Conservation (phyloP, 2,329 filamentous ascomycete genomes). For the Aspergillus aculeatus region DNA sequence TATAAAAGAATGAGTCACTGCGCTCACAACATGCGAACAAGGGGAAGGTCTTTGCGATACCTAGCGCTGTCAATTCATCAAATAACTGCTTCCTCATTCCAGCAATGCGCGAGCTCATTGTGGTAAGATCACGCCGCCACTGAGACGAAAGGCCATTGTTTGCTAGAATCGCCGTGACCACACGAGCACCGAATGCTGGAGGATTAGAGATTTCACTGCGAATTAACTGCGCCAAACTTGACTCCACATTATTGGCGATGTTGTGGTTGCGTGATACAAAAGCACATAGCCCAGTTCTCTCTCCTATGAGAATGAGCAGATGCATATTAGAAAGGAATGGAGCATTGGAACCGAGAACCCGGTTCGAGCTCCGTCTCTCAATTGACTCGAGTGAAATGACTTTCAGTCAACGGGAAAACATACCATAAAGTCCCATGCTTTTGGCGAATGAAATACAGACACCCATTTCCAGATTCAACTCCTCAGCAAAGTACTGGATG, state of each 20-base stretch:
- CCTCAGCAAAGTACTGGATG: background rate
- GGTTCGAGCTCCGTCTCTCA: too few relatives aligned
- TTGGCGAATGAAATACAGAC: background rate
- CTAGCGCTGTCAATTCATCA: too few relatives aligned
- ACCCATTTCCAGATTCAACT: background rate
- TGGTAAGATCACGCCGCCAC: background rate
- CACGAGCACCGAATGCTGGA: background rate
- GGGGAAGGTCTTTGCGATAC: too few relatives aligned
- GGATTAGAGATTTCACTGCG: background rate
- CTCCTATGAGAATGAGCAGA: background rate
- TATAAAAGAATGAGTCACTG: background rate
- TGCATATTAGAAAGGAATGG: too few relatives aligned
- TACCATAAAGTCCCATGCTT: background rate
- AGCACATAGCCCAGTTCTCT: background rate
- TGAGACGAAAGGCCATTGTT: background rate
- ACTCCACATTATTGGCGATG: background rate
- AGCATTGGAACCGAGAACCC: too few relatives aligned
- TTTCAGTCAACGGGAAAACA: background rate
- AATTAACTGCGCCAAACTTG: background rate
- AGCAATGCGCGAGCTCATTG: background rate
- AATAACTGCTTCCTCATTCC: too few relatives aligned
- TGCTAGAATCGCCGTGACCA: background rate
- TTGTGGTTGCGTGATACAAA: background rate
- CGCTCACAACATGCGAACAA: too few relatives aligned
- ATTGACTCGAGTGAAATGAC: too few relatives aligned